Evolutionary conservation across 352 stramenopile genomes (phyloP), one percentile per base, ranked within the genome.

Genomic region (Phytopythium chamaehyphon): DNA sequence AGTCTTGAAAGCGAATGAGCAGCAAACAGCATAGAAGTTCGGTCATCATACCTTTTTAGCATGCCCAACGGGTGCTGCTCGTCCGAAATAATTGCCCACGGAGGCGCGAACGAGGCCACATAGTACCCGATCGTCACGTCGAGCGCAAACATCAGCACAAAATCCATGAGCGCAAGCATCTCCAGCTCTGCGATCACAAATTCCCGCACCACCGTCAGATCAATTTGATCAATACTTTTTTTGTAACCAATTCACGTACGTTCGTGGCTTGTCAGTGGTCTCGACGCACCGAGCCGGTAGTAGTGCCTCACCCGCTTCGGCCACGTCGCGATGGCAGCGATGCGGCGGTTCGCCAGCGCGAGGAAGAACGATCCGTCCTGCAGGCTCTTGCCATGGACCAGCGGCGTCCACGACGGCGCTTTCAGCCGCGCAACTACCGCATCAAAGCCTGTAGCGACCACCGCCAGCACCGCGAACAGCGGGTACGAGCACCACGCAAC

Each of bases 351-450:
- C 10, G 79, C 33, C 33, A 83, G 46, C 12, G 62, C 66, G 12
- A 78, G 22, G n/a, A 78, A 80, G 3, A 49, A 62, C 38, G 67
- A 83, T 2, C 64, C 47, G 11, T 81, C 74, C 62, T 65, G 72
- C 33, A 71, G 33, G 11, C 49, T 66, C 28, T 69, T 74, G 10
- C 54, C 69, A 14, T 64, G 58, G 35, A 64, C 44, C 14, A 67
- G 15, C 6, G 61, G 50, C 16, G 79, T 15, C 48, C 57, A 66
- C 1, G 15, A 42, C 4, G 69, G 69, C 1, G 57, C 50, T n/a
- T 39, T 45, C 1, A 44, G 21, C 1, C 48, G 40, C 4, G 62
- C 24, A 15, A 78, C 45, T 2, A 51, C 22, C 9, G 21, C 11
- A 18, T 64, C 49, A 10, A 74, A 40, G 16, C 45, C 21, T 18